A percentile compares a stretch with the other conserved stretches of the same genome.
Evolutionary conservation across 1,284 basidiomycete species (phyloP).

Genomic region (Microbotryum silenes-acaulis): DNA sequence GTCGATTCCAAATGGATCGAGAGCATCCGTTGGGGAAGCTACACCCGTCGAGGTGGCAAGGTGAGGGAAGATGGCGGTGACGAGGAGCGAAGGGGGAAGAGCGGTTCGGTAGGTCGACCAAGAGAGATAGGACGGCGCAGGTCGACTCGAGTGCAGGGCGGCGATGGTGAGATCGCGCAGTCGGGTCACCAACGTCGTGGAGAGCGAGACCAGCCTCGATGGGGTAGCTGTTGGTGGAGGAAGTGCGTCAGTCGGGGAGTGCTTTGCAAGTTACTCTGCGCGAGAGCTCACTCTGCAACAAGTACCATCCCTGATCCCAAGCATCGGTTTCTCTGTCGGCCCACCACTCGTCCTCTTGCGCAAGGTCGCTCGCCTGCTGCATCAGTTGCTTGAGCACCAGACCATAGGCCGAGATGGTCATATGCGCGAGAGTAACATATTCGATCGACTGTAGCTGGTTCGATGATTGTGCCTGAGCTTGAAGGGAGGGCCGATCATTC

Average conservation of each 20-base stretch:
- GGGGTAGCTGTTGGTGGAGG: conserved; percentile 10
- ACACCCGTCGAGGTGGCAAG: conserved; percentile 18
- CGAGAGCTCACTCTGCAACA: conserved; percentile 23
- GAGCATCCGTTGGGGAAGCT: conserved; percentile 9
- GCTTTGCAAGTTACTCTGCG: not conserved
- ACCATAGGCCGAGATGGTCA: conserved; percentile 22
- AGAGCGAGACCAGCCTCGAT: conserved; percentile 11
- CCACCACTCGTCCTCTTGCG: conserved; percentile 31
- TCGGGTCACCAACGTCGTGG: conserved; percentile 12
- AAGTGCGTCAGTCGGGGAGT: not conserved
- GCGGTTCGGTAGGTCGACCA: conserved; percentile 23
- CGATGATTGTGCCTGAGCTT: too few species aligned
- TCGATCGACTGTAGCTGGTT: conserved; percentile 18
- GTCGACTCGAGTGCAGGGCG: conserved; percentile 1
- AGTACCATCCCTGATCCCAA: conserved; percentile 19
- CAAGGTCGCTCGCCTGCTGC: conserved; percentile 27
- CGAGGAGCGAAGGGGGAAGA: conserved; percentile 33
- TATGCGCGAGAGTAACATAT: conserved; percentile 24
- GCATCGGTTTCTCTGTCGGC: conserved; percentile 21
- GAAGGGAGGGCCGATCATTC: too few species aligned
- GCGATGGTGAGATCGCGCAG: conserved; percentile 19
- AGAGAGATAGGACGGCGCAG: conserved; percentile 15
- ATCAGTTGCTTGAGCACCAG: conserved; percentile 25
- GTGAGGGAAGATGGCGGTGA: conserved; percentile 35
- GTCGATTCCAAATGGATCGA: not conserved